Evolutionary conservation across 164 flowering plant genomes (phyloP), one percentile per base, ranked within the genome.

Genomic region (Piper longum): DNA sequence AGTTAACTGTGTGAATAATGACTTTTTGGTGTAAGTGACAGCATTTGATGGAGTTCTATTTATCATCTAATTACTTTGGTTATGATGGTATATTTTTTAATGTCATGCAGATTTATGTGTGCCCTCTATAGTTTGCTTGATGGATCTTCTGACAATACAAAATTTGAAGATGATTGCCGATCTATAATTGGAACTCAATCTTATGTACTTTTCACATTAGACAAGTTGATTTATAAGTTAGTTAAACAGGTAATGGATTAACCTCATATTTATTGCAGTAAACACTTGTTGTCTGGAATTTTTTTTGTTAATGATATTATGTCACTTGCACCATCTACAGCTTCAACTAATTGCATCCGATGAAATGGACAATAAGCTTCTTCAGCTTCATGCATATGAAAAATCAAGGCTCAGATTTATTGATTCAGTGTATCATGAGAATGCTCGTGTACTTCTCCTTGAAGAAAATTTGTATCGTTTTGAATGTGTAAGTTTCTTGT

Each of bases 151-250:
- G 99, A 93, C 67, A 93, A 88, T 73, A 74, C 92, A 40, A 88
- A 85, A 70, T 95, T 88, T 68, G 99, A 95, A 78, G 97, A 91
- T 81, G 96, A 95, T 60, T 95, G 96, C 69, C 85, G 99, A 41
- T 87, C 96, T 58, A 79, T 85, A 44, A 84, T 90, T 63, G 99
- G 99, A 63, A 81, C 95, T 62, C 96, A 91, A 70, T 95, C 99
- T 36, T 95, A 95, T 71, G 77, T 95, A 69, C 80, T 95, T 18
- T 95, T 91, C 72, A 95, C 99, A 14, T 73, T 95, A 65, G 99
- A 89, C 80, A 95, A 91, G 74, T 80, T 95, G 75, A 84, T 95
- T 45, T 86, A 72, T 75, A 89, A 87, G 75, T 77, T 95, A 60
- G 90, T 88, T 69, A 85, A 84, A 69, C 91, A 87, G 85, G 96